Evolutionary conservation across 1,139 yeast species (phyloP).

Genomic region (Yamadazyma songkhlaensis): DNA sequence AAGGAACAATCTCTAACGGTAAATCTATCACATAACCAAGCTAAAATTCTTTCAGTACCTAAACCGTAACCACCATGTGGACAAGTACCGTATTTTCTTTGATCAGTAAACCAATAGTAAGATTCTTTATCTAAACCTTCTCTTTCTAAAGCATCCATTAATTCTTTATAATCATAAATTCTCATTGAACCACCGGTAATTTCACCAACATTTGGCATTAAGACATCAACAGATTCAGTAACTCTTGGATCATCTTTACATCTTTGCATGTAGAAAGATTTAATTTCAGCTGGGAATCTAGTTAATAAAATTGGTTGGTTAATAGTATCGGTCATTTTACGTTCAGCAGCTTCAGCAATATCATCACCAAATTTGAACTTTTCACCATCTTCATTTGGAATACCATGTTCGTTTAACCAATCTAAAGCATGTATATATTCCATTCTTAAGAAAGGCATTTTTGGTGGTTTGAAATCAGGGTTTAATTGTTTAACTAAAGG

Average conservation of each 20-base stretch:
- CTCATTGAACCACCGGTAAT: slow-evolving; percentile 99
- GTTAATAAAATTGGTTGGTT: slow-evolving; percentile 89
- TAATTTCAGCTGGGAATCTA: slow-evolving; percentile 95
- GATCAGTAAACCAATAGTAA: slow-evolving; percentile 96
- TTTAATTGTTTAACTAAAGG: slow-evolving; percentile 86
- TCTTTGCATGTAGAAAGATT: slow-evolving; percentile 96
- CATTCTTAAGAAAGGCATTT: slow-evolving; percentile 86
- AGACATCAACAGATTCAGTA: slow-evolving; percentile 95
- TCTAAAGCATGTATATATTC: slow-evolving; percentile 86
- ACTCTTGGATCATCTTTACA: slow-evolving; percentile 89
- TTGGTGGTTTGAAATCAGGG: slow-evolving; percentile 85
- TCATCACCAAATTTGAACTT: slow-evolving; percentile 95
- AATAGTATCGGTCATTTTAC: slow-evolving; percentile 95
- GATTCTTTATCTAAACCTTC: slow-evolving; percentile 77
- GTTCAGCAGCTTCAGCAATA: slow-evolving; percentile 98
- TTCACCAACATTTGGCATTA: slow-evolving; percentile 99
- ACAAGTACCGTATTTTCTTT: slow-evolving; percentile 94
- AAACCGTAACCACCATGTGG: slow-evolving; percentile 99
- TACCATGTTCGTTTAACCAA: slow-evolving; percentile 94
- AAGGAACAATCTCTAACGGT: slow-evolving; percentile 97
- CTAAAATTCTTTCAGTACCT: slow-evolving; percentile 96
- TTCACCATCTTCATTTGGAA: slow-evolving; percentile 92
- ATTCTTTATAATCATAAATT: slow-evolving; percentile 76
- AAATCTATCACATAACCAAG: slow-evolving; percentile 97
- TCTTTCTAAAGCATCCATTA: slow-evolving; percentile 86